These are phyloP conservation scores for Phaeophleospora eucalypticola DNA, from an alignment of 2,329 filamentous ascomycete genomes.

Conservation along the genomic window DNA sequence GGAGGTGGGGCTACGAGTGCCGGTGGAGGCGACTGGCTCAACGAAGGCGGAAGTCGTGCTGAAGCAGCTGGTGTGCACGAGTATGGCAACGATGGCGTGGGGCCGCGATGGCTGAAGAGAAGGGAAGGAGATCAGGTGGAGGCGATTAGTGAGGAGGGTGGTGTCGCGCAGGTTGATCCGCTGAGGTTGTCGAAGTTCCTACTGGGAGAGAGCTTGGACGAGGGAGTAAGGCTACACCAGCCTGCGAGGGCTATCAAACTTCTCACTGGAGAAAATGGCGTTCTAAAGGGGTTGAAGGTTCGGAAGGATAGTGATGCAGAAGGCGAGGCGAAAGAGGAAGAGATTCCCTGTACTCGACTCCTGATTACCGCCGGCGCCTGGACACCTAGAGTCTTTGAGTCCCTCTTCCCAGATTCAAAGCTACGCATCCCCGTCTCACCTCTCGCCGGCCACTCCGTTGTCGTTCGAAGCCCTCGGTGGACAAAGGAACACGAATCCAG, in stretches of 20 bases:
- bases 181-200: slow-evolving; percentile 63
- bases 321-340: slow-evolving; percentile 27
- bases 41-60: slow-evolving; percentile 60
- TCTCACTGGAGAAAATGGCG: slow-evolving; percentile 47
- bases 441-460: slow-evolving; percentile 68
- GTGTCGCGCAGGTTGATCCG: slow-evolving; percentile 66
- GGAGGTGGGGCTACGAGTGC: slow-evolving; percentile 45
- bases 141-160: slow-evolving; percentile 57
- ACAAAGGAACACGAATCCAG: slow-evolving; percentile 41
- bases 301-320: slow-evolving; percentile 44
- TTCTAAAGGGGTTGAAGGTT: slow-evolving; percentile 53
- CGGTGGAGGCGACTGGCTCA: slow-evolving; percentile 63
- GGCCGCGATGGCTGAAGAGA: slow-evolving; percentile 58
- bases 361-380: slow-evolving; percentile 68
- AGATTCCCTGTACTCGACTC: slow-evolving; percentile 60
- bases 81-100: slow-evolving; percentile 29
- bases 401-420: slow-evolving; percentile 58
- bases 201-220: slow-evolving; percentile 51
- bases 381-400: slow-evolving; percentile 61
- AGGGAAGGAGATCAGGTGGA: slow-evolving; percentile 55
- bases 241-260: slow-evolving; percentile 56
- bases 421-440: slow-evolving; percentile 55
- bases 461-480: slow-evolving; percentile 59
- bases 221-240: slow-evolving; percentile 63
- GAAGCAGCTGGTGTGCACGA: slow-evolving; percentile 42